These are phyloP conservation scores for Sporopachydermia lactativora DNA, from an alignment of 805 yeast species.

Conservation along the genomic window DNA sequence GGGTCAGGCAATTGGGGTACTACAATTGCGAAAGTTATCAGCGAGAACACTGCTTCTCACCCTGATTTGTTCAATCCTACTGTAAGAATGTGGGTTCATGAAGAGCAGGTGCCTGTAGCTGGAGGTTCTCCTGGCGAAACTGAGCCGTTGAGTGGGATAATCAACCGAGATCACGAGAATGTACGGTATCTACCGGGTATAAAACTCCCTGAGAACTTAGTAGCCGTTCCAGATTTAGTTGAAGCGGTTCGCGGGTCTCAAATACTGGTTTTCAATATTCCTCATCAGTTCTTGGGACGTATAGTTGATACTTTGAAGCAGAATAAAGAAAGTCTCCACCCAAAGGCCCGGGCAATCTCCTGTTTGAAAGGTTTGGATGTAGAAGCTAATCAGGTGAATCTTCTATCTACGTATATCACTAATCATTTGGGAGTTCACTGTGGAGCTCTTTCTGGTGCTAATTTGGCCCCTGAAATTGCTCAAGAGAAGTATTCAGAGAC, in stretches of 20 bases:
- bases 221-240: constrained; percentile 75
- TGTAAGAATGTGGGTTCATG: constrained; percentile 96
- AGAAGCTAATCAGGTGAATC: constrained; percentile 51
- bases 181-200: constrained; percentile 90
- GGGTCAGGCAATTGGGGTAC: constrained; percentile 99
- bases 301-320: constrained; percentile 49
- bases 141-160: constrained; percentile 72
- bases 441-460: constrained; percentile 96
- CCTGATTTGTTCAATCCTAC: constrained; percentile 54
- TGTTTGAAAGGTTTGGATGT: constrained; percentile 95
- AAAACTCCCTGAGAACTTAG: constrained; percentile 69
- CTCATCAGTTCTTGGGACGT: constrained; percentile 85
- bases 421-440: constrained; percentile 76
- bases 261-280: constrained; percentile 83
- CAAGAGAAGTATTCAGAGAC: constrained; percentile 94
- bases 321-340: constrained; percentile 52
- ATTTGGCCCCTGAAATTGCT: constrained; percentile 95
- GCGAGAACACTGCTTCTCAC: constrained; percentile 70
- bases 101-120: constrained; percentile 38
- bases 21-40: constrained; percentile 88
- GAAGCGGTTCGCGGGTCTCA: constrained; percentile 73
- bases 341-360: constrained; percentile 74
- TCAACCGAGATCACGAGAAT: constrained; percentile 83
- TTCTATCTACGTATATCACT: constrained; percentile 66
- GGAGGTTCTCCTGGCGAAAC: constrained; percentile 40